Base-by-base conservation (phyloP, 2,329 filamentous ascomycete genomes). In the Madurella fahalii region DNA sequence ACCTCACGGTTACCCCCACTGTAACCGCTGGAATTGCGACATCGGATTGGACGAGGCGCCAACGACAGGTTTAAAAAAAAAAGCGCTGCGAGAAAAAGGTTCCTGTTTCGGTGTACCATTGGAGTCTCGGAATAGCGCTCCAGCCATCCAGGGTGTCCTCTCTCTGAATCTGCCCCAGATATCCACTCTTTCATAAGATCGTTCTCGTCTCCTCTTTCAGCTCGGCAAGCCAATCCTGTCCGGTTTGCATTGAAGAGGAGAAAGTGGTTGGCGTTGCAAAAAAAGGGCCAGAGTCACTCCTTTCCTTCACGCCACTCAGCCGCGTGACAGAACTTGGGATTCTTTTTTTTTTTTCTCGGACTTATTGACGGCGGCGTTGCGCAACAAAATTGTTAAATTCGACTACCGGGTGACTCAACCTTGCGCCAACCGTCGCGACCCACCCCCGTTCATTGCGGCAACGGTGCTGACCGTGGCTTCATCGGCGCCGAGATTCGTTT, bases 1-100 rank as follows among this genome's bases (percentile, higher is more conserved):
- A 42, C 39, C 20, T 9, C 9, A 9, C 40, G 7, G 40, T 20
- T 15, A 16, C 41, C 50, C 50, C 47, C 54, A 51, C 55, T 39
- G 34, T 16, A 25, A 16, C 34, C 52, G 20, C 30, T 15, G 25
- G 39, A 32, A 25, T 32, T 56, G 56, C 56, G 47, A 54, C 18
- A 55, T 48, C 46, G 58, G 58, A 58, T 60, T 58, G 56, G 58
- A 46, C 12, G 51, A 18, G 42, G 37, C n/a, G 32, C 40, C 15
- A 39, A 13, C 17, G 18, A 50, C 16, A 30, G 16, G 30, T 16
- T 40, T 25, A 37, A 25, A 57, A 57, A 58, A 55, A 56, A 54
- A 52, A 43, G 42, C 37, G 9, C n/a, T 41, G 3, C 40, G 40
- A n/a, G 25, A 25, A 25, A 25, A 25, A 7, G 25, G 4, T 25